These are phyloP conservation scores for Solanum appendiculatum DNA, from an alignment of 257 asterid genomes.

Conservation along the genomic window DNA sequence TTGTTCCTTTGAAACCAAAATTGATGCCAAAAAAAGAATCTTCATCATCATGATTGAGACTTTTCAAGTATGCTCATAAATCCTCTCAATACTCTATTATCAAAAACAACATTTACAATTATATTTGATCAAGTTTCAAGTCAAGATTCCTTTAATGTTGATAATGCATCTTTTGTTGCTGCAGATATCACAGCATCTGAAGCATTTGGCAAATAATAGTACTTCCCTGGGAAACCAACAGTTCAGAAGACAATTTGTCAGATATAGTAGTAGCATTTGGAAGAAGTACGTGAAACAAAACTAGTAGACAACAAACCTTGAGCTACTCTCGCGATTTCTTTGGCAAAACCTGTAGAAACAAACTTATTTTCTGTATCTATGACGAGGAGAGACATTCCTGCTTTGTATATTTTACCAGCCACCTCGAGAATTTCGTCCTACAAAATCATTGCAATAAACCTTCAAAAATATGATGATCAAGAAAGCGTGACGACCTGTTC, in stretches of 20 bases:
- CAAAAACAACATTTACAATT: background rate
- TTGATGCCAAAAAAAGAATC: background rate
- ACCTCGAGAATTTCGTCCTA: slow-evolving; percentile 95
- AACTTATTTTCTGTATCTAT: slow-evolving; percentile 62
- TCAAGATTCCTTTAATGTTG: slow-evolving; percentile 65
- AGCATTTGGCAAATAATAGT: slow-evolving; percentile 94
- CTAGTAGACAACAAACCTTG: slow-evolving; percentile 45
- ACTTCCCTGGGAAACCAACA: slow-evolving; percentile 54
- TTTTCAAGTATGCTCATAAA: background rate
- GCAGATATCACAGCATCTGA: slow-evolving; percentile 96
- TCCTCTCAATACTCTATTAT: background rate
- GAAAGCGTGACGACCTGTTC: background rate
- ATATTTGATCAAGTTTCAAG: background rate
- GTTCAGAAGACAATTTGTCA: background rate
- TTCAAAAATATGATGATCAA: background rate
- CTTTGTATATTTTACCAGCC: slow-evolving; percentile 82
- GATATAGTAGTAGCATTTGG: background rate
- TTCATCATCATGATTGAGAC: background rate
- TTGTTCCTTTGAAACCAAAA: background rate
- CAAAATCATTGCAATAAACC: background rate
- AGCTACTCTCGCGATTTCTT: slow-evolving; percentile 94
- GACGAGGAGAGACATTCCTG: slow-evolving; percentile 59
- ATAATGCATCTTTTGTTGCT: slow-evolving; percentile 81
- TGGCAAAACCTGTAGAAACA: slow-evolving; percentile 95
- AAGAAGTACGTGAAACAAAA: background rate